Base-by-base conservation (phyloP, 169 alveolate genomes). In the Eimeria tenella region DNA sequence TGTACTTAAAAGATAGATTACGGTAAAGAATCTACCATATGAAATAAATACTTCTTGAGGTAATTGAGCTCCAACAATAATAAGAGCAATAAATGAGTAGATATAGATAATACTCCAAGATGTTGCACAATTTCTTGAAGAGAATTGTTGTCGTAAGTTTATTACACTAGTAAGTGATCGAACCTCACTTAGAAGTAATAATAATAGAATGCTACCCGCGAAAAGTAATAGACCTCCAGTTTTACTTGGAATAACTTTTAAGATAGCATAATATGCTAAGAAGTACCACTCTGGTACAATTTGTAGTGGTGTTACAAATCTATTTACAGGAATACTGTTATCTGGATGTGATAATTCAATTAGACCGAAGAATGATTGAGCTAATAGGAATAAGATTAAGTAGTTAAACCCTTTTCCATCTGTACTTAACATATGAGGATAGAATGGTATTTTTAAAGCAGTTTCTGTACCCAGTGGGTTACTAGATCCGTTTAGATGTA, bases 211-310 rank as follows among this genome's bases (percentile, higher is more conserved):
- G 19, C 75, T 65, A 3, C 42, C 75, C 7, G 19, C 75, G 31
- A 8, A 17, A 11, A 19, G 52, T 8, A 19, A 42, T 91, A 90
- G 4, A 13, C 95, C 95, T 9, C 93, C 95, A 23, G 42, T 87
- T 93, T 93, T 93, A 93, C 74, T 79, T 70, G 96, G 96, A 7
- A 90, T 65, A 10, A 81, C 58, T 90, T 93, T 93, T 60, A 93
- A 71, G 55, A 92, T 93, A 58, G 96, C 92, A 90, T 93, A 93
- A 93, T 62, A 93, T 23, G 95, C 71, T 93, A 93, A 93, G 96
- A 93, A 92, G n/a, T 93, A 93, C 95, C 95, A 93, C 90, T 93
- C 96, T 55, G 95, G 95, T 92, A 93, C 94, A 25, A 90, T 93
- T 56, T 93, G 95, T 93, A 93, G 15, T 63, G 95, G 95, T 58